Base-by-base conservation (phyloP, 2,329 filamentous ascomycete species). In the Aspergillus sp. region DNA sequence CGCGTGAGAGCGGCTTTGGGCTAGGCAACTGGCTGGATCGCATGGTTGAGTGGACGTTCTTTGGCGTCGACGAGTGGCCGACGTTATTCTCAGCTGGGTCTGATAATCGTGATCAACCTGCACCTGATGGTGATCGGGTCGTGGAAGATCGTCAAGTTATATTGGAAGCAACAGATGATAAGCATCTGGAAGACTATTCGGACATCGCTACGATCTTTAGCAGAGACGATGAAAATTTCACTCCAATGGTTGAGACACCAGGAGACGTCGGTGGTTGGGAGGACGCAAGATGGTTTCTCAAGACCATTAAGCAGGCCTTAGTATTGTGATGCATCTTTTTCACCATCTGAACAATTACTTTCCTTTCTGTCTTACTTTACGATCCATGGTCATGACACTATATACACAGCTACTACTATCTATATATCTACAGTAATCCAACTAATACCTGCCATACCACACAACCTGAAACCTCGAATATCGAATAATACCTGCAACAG, bases 201-300 rank as follows among this genome's bases (percentile, higher is more conserved):
- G 49, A 50, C 41, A 49, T 53, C 30, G 57, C 54, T 15, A 60
- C 65, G 15, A n/a, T 35, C 33, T n/a, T n/a, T 17, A 19, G 17
- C 7, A 19, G 7, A 7, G 37, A 39, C 37, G 37, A 71, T 35
- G 58, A 54, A 22, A 63, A 65, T 42, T 49, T 45, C n/a, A 7
- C 48, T 22, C 41, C 41, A 2, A 13, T 52, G 23, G 59, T 65
- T 38, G 68, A 72, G 48, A 70, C 63, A 23, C 58, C 66, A 2
- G 64, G 66, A 5, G 59, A 63, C 2, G 52, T 61, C 15, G 77
- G 75, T 4, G 77, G 77, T 0, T 82, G 79, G 79, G 71, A 76
- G 50, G 79, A 82, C 66, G 78, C 76, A 27, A 72, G 74, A 25
- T 82, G 79, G 79, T 58, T 82, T 49, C 62, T 82, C 49, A 75